Base-by-base conservation (phyloP, 495 filamentous ascomycete genomes). In the Aspergillus steynii region DNA sequence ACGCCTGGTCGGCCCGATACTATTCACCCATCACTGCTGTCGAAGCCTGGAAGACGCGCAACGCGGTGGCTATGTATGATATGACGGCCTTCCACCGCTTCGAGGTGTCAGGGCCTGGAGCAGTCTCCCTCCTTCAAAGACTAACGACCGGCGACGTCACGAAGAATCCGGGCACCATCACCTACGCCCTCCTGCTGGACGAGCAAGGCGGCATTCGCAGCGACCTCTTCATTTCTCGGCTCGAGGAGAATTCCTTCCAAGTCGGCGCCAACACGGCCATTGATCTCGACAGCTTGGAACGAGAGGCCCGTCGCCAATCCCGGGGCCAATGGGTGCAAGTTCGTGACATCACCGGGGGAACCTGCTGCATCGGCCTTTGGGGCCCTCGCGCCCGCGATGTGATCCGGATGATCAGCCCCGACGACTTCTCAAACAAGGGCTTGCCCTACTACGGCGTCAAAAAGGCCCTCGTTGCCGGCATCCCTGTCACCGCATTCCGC, bases 1-100 rank as follows among this genome's bases (percentile, higher is more conserved):
- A 83, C 51, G 50, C 74, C 48, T 83, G 81, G 81, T 79, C 81
- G 10, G 57, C 72, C 0, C 67, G 64, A 48, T 78, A 72, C 62
- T 71, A 77, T 60, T 83, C 81, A 1, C 79, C 80, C n/a, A 78
- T 83, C 37, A 61, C 71, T 1, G 78, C 79, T 2, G 79, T 67
- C 4, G 81, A 83, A 54, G 80, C 81, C 0, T 83, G 80, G 80
- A 82, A 80, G 65, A 82, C 79, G 15, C 77, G 81, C 4, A 77
- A 77, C 32, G 81, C 77, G 0, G 79, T 81, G 2, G 80, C 79
- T 7, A 80, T 83, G 78, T 83, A 79, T 60, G 81, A 83, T 56
- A 76, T 82, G 77, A 81, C 78, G 31, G 74, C 81, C n/a, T 76
- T 82, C 53, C 78, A 78, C 32, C 70, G 80, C 2, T 75, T 83